These are phyloP conservation scores for Pichia eremophila DNA, from an alignment of 805 yeast genomes.

Conservation along the genomic window DNA sequence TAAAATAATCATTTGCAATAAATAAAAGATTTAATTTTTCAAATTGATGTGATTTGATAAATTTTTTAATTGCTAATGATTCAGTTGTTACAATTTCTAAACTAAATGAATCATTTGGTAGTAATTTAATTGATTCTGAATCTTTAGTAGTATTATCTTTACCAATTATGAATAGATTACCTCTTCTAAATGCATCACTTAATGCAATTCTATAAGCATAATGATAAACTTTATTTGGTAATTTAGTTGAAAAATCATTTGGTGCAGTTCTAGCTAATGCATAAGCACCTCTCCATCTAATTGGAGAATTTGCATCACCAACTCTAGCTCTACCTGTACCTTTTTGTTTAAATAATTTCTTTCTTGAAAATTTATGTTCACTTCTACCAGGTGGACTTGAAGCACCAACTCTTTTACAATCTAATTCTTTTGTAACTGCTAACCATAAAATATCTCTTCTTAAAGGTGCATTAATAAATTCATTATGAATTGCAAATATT, in stretches of 20 bases:
- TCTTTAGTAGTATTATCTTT: constrained; percentile 18
- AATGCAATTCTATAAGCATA: constrained; percentile 75
- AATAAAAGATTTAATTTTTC: constrained; percentile 52
- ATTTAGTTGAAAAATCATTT: constrained; percentile 71
- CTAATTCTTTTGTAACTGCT: constrained; percentile 89
- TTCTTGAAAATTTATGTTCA: constrained; percentile 76
- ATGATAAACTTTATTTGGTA: constrained; percentile 66
- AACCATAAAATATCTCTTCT: constrained; percentile 92
- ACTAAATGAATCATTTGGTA: constrained; percentile 19
- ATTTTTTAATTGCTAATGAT: constrained; percentile 24
- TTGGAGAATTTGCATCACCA: constrained; percentile 94
- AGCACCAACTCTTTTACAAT: constrained; percentile 81
- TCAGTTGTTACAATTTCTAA: constrained; percentile 23
- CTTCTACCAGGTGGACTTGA: constrained; percentile 80
- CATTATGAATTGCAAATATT: constrained; percentile 65
- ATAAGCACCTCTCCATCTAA: constrained; percentile 78
- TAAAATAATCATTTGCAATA: constrained; percentile 41
- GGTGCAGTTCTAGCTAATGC: constrained; percentile 90
- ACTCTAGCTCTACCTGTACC: constrained; percentile 93
- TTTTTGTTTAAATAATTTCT: constrained; percentile 79
- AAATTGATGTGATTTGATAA: constrained; percentile 40
- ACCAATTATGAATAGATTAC: constrained; percentile 68
- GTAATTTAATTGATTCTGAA: constrained; percentile 8
- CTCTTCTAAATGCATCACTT: constrained; percentile 69
- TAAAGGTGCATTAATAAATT: constrained; percentile 62